phyloP scores from a whole-genome alignment of 495 filamentous ascomycete species.

The Daldinia caldariorum region DNA sequence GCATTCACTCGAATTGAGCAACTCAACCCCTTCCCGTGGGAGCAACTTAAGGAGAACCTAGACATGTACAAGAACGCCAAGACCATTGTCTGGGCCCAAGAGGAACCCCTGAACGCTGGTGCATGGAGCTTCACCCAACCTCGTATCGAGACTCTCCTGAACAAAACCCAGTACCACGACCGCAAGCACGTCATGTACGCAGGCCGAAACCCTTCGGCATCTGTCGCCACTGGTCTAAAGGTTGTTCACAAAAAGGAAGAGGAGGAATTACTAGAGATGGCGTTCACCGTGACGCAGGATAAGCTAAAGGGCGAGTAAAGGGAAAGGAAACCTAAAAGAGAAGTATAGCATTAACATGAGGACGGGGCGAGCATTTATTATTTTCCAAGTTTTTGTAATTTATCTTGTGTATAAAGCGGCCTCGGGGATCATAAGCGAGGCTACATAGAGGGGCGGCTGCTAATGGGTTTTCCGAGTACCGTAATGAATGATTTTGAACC shows the following conservation, averaged over 20 bases:
- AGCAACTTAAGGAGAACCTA: constrained; percentile 92
- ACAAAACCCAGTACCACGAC: constrained; percentile 88
- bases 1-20: constrained; percentile 97
- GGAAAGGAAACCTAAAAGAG: constrained; percentile 10
- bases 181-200: constrained; percentile 97
- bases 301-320: constrained; percentile 77
- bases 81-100: constrained; percentile 95
- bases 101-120: constrained; percentile 97
- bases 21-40: constrained; percentile 98
- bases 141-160: constrained; percentile 93
- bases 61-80: constrained; percentile 96
- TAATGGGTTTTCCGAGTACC: constrained; percentile 33
- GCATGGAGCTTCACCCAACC: constrained; percentile 96
- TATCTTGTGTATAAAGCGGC: constrained; percentile 49
- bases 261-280: constrained; percentile 84
- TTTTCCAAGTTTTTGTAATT: constrained; percentile 43
- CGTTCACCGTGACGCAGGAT: constrained; percentile 68
- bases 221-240: constrained; percentile 94
- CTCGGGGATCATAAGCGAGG: constrained; percentile 39
- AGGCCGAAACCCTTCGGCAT: constrained; percentile 87
- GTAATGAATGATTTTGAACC: constrained; percentile 33
- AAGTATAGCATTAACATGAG: constrained; percentile 29
- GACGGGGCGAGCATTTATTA: constrained; percentile 28
- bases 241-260: constrained; percentile 90
- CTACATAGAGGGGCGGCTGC: constrained; percentile 42